These are phyloP conservation scores for Thielaviopsis musarum DNA, from an alignment of 2,329 filamentous ascomycete species.

Conservation along the genomic window DNA sequence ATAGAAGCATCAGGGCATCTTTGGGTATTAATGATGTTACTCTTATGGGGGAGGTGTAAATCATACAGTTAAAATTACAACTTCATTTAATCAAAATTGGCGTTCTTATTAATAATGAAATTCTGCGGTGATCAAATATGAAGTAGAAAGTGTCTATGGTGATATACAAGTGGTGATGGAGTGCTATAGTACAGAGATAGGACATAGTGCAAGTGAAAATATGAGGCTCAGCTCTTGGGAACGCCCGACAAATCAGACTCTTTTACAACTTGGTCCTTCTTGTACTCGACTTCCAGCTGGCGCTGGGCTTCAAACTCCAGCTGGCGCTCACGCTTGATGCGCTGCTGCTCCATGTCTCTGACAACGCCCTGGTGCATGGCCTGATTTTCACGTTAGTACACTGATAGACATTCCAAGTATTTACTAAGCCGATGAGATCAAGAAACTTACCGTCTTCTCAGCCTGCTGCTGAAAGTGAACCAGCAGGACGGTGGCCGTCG, in stretches of 20 bases:
- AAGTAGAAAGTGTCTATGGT: neutral
- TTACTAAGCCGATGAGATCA: neutral
- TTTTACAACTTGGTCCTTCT: slow-evolving; percentile 64
- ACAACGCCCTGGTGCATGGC: slow-evolving; percentile 93
- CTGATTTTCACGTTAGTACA: slow-evolving; percentile 27
- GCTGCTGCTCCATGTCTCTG: slow-evolving; percentile 86
- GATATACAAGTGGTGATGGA: neutral
- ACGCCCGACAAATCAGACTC: slow-evolving; percentile 5
- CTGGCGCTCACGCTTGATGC: slow-evolving; percentile 76
- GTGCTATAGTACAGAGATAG: neutral
- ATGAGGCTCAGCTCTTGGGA: neutral
- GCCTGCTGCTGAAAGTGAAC: slow-evolving; percentile 80
- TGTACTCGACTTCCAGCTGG: slow-evolving; percentile 73
- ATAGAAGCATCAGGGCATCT: neutral
- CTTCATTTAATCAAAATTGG: neutral
- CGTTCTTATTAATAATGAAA: neutral
- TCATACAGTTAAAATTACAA: neutral
- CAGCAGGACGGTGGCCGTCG: slow-evolving; percentile 59
- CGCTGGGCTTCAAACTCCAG: slow-evolving; percentile 89
- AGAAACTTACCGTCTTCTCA: slow-evolving; percentile 56
- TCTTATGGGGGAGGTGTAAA: neutral
- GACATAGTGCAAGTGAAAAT: neutral
- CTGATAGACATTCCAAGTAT: neutral
- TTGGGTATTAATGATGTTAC: neutral
- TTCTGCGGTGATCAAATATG: neutral